Evolutionary conservation across 352 stramenopile species (phyloP).

Genomic region (Phytopythium helicoides): DNA sequence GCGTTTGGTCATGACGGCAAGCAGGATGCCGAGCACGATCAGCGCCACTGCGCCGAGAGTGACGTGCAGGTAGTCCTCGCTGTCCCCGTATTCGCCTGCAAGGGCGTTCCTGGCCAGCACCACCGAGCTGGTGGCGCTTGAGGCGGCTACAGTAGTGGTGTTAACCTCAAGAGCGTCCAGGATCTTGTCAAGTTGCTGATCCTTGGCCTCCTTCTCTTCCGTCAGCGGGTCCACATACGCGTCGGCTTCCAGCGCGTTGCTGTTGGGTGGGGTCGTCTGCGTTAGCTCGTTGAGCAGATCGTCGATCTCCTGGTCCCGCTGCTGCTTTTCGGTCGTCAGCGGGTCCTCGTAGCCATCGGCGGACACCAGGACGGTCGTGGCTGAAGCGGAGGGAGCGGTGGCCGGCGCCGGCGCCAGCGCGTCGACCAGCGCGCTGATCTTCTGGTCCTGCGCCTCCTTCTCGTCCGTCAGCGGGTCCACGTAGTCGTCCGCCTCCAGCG

Average conservation of each 20-base stretch:
- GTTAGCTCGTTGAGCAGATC: slow-evolving; percentile 17
- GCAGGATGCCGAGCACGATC: slow-evolving; percentile 17
- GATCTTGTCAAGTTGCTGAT: slow-evolving; percentile 20
- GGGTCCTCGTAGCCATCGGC: slow-evolving; percentile 7
- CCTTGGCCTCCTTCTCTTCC: slow-evolving; percentile 14
- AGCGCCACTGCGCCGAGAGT: slow-evolving; percentile 23
- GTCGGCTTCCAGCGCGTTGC: slow-evolving; percentile 14
- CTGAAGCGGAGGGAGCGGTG: background rate
- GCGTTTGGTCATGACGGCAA: slow-evolving; percentile 22
- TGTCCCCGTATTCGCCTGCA: slow-evolving; percentile 9
- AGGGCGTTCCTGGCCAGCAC: slow-evolving; percentile 15
- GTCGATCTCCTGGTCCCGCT: slow-evolving; percentile 20
- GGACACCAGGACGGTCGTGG: slow-evolving; percentile 10
- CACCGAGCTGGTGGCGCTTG: background rate
- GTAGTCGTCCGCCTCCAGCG: slow-evolving; percentile 4
- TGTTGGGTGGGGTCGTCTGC: slow-evolving; percentile 1
- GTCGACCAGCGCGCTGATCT: slow-evolving; percentile 18
- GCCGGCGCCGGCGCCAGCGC: slow-evolving; percentile 7
- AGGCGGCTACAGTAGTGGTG: too few relatives aligned
- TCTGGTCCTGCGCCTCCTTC: slow-evolving; percentile 16
- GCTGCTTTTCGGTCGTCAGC: slow-evolving; percentile 10
- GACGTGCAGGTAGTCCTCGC: slow-evolving; percentile 14
- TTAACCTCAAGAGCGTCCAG: slow-evolving; percentile 12
- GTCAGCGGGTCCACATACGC: slow-evolving; percentile 9
- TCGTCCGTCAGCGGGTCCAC: slow-evolving; percentile 20